Evolutionary conservation across 202 grass and related monocot species (phyloP), one percentile per base, ranked within the genome.

Genomic region (Brachypodium distachyon): DNA sequence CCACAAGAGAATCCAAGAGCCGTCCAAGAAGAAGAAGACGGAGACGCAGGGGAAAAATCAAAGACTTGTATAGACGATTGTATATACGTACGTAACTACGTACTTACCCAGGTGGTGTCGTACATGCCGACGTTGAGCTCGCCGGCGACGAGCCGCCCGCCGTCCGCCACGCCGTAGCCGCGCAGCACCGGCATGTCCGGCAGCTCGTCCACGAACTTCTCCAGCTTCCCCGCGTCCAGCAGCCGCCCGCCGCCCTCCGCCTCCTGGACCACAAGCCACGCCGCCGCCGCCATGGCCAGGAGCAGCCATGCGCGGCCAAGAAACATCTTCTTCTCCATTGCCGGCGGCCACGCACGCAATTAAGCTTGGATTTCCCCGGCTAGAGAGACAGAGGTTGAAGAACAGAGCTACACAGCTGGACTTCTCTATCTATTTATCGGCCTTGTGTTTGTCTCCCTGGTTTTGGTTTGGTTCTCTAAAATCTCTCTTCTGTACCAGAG

Each of bases 181-280:
- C 83, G 85, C 25, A 93, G 77, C 79, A 70, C 83, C 4, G 94
- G 86, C 86, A 94, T 92, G 43, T 86, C 74, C 16, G 94, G 91
- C 52, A 97, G 86, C 84, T 94, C 88, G 61, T 97, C 94, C 12
- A 94, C 88, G 80, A 97, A 94, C 84, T 86, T 97, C 86, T 97
- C 84, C 48, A 97, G 91, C 76, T 53, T 26, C 4, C 54, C 56
- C 32, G 88, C 67, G 38, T 84, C 55, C 32, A 90, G 32, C 4
- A 94, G 26, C 14, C 23, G 23, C 29, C 13, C 61, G n/a, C 49
- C 49, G 19, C 27, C 32, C 17, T 56, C 59, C 37, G 2, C 21
- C 19, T n/a, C 37, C 47, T 50, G 47, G 48, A 51, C 8, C 48
- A 51, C 48, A 17, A 48, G n/a, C n/a, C n/a, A 7, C 56, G 56